phyloP scores from a whole-genome alignment of 1,139 yeast genomes.

The Candida gigantensis region DNA sequence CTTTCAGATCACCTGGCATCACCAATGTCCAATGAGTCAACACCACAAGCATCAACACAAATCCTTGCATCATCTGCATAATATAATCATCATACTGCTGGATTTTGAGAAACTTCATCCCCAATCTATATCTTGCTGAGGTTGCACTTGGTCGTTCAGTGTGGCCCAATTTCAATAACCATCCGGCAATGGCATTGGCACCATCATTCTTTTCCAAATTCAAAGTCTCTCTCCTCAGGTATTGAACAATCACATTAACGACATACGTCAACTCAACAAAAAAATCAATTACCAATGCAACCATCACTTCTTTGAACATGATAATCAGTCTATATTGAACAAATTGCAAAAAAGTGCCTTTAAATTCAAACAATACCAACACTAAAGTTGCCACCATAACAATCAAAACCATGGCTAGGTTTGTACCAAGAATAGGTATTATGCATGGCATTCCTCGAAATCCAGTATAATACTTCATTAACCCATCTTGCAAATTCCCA shows the following conservation, averaged over 20 bases:
- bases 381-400: conserved; percentile 7
- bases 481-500: conserved; percentile 22
- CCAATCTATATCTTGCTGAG: conserved; percentile 32
- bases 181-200: conserved; percentile 29
- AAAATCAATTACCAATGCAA: conserved; percentile 56
- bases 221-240: conserved; percentile 62
- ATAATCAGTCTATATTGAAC: conserved; percentile 20
- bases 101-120: conserved; percentile 37
- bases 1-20: conserved; percentile 24
- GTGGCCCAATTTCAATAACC: conserved; percentile 12
- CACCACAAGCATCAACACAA: conserved; percentile 10
- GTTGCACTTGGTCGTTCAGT: no score
- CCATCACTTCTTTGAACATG: conserved; percentile 20
- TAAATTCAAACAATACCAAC: conserved; percentile 11
- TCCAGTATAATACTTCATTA: conserved; percentile 29
- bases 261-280: conserved; percentile 62
- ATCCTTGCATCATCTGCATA: conserved; percentile 3
- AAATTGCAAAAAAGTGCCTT: conserved; percentile 21
- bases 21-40: conserved; percentile 29
- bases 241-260: conserved; percentile 65
- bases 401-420: conserved; percentile 5
- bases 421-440: conserved; percentile 20
- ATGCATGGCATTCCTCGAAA: conserved; percentile 22
- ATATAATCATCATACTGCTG: conserved; percentile 26
- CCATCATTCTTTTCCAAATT: conserved; percentile 18